Percentiles rank a stretch among this genome's conserved stretches.
phyloP scores from a whole-genome alignment of 306 rosid genomes.

The Acacia melanoxylon region DNA sequence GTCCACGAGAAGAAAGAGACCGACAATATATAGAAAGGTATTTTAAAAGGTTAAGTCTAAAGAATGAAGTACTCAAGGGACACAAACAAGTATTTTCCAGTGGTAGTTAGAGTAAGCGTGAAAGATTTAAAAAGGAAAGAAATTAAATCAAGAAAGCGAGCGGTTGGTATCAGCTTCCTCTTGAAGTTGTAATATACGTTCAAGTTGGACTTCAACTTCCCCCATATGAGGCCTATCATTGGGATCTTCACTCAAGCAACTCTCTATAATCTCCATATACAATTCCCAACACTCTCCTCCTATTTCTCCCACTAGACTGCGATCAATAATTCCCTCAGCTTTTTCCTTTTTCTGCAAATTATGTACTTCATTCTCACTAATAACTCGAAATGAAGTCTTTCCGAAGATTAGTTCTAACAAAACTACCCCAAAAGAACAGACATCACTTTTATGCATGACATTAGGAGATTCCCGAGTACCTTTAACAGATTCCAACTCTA shows the following conservation, averaged over 20 bases:
- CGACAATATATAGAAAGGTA: too few species aligned
- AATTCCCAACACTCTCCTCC: background rate
- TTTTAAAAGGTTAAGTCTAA: background rate
- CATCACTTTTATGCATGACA: constrained; percentile 24
- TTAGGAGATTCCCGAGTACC: constrained; percentile 31
- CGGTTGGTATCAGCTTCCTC: background rate
- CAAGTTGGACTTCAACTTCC: background rate
- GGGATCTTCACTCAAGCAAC: background rate
- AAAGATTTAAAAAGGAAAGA: too few species aligned
- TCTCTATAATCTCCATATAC: background rate
- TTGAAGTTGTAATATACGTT: background rate
- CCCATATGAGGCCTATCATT: background rate
- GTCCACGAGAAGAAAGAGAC: background rate
- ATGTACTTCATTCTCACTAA: background rate
- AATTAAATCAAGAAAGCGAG: too few species aligned
- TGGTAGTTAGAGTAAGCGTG: too few species aligned
- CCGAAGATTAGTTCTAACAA: constrained; percentile 31
- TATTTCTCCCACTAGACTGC: constrained; percentile 25
- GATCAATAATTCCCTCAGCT: constrained; percentile 21
- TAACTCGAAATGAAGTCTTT: background rate
- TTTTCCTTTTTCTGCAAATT: background rate
- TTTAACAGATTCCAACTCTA: background rate
- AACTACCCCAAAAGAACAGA: constrained; percentile 34
- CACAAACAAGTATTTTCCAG: background rate
- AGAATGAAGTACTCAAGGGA: background rate